Evolutionary conservation across 441 rosid species (phyloP).

Genomic region (Euphorbia corollata): DNA sequence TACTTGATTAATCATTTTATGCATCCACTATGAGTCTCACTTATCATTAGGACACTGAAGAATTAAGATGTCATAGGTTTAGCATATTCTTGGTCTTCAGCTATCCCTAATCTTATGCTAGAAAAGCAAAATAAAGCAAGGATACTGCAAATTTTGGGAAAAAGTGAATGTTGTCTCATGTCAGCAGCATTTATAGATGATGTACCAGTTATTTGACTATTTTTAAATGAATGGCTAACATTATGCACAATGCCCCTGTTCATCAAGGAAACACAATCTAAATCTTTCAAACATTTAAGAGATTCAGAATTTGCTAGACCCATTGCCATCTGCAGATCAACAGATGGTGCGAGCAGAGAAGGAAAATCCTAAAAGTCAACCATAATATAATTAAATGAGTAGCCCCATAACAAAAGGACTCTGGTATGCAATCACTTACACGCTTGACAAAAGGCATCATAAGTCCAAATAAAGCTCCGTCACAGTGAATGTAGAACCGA

Average conservation of each 20-base stretch:
- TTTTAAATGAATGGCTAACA: neutral
- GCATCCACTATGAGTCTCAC: neutral
- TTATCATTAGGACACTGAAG: neutral
- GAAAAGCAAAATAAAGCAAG: neutral
- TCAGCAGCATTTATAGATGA: neutral
- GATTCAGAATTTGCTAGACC: neutral
- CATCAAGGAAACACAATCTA: neutral
- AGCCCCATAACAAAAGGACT: neutral
- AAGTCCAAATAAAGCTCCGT: conserved; percentile 90
- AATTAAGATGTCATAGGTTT: neutral
- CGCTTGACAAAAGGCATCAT: conserved; percentile 94
- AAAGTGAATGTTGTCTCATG: neutral
- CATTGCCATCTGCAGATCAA: neutral
- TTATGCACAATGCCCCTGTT: neutral
- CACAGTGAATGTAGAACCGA: conserved; percentile 82
- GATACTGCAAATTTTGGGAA: neutral
- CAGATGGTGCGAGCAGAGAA: too few species aligned
- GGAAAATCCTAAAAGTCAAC: neutral
- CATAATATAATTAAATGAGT: neutral
- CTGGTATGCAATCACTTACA: conserved; percentile 35
- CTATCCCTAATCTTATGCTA: neutral
- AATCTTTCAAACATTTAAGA: neutral
- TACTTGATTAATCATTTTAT: neutral
- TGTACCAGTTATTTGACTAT: neutral
- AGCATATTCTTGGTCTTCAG: neutral